Conservation (phyloP, 139 green algal genomes). For the Chlamydomonas asymmetrica region DNA sequence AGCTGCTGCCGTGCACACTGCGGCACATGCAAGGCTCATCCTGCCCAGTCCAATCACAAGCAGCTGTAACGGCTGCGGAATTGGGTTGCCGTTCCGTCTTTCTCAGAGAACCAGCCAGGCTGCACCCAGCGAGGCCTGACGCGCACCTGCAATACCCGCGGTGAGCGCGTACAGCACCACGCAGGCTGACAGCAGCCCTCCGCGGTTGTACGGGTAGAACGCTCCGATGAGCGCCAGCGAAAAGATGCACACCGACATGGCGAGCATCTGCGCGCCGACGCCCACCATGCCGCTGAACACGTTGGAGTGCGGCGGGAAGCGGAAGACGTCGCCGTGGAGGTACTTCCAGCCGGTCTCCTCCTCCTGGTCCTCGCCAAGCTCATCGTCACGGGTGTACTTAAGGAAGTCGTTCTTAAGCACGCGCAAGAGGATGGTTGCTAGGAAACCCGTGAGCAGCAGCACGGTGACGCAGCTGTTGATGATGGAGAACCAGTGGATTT, state of each 20-base stretch:
- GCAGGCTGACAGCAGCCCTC: conserved; percentile 79
- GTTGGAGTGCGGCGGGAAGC: conserved; percentile 75
- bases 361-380: conserved; percentile 54
- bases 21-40: no score
- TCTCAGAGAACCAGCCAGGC: no score
- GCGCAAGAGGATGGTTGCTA: conserved; percentile 94
- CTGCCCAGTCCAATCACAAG: no score
- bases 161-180: conserved; percentile 94
- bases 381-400: conserved; percentile 73
- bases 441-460: conserved; percentile 93
- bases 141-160: conserved; percentile 63
- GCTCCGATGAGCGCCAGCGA: conserved; percentile 78
- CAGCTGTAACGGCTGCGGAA: no score
- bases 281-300: conserved; percentile 88
- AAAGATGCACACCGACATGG: conserved; percentile 83
- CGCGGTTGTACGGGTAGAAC: conserved; percentile 96
- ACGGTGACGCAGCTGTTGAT: conserved; percentile 96
- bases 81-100: no score
- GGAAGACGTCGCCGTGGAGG: conserved; percentile 95
- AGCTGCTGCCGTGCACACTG: no score
- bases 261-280: conserved; percentile 77
- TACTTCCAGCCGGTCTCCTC: conserved; percentile 91
- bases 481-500: conserved; percentile 98
- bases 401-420: conserved; percentile 95
- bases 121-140: background rate